Percentiles rank a stretch among this genome's conserved stretches.
Evolutionary conservation across 257 asterid genomes (phyloP).

Genomic region (Buddleja alternifolia): DNA sequence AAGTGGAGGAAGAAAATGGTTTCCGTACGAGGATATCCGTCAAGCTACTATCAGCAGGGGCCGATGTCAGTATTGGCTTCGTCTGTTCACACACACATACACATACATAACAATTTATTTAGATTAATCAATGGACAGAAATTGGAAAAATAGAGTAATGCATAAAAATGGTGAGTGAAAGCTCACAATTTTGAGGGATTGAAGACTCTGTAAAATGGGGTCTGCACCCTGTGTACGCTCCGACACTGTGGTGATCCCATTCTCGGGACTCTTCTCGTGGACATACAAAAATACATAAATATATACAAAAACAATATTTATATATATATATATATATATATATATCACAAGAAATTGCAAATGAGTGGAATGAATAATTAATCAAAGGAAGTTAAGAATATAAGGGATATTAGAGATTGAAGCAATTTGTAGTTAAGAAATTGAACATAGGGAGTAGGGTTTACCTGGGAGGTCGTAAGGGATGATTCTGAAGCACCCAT

Average conservation of each 20-base stretch:
- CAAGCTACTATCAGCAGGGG: slow-evolving; percentile 78
- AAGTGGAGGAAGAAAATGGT: slow-evolving; percentile 61
- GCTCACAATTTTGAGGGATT: slow-evolving; percentile 79
- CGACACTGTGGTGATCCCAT: slow-evolving; percentile 85
- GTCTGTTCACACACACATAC: slow-evolving; percentile 46
- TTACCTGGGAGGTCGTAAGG: slow-evolving; percentile 62
- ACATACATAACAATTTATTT: slow-evolving; percentile 5
- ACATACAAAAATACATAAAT: background rate
- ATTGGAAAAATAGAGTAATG: background rate
- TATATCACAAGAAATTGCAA: slow-evolving; percentile 21
- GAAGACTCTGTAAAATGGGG: slow-evolving; percentile 75
- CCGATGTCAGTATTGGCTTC: slow-evolving; percentile 75
- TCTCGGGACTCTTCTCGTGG: slow-evolving; percentile 46
- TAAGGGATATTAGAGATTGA: background rate
- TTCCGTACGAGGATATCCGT: slow-evolving; percentile 83
- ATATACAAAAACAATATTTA: background rate
- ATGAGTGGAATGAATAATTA: background rate
- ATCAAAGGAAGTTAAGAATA: background rate
- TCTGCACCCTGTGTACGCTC: slow-evolving; percentile 69
- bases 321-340: too few species aligned
- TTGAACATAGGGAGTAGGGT: slow-evolving; percentile 22
- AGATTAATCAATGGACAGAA: background rate
- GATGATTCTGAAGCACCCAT: slow-evolving; percentile 96
- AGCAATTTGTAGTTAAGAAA: background rate
- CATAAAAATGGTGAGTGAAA: slow-evolving; percentile 5